These are phyloP conservation scores for Plasmodium coatneyi DNA, from an alignment of 169 alveolate species.

Conservation along the genomic window DNA sequence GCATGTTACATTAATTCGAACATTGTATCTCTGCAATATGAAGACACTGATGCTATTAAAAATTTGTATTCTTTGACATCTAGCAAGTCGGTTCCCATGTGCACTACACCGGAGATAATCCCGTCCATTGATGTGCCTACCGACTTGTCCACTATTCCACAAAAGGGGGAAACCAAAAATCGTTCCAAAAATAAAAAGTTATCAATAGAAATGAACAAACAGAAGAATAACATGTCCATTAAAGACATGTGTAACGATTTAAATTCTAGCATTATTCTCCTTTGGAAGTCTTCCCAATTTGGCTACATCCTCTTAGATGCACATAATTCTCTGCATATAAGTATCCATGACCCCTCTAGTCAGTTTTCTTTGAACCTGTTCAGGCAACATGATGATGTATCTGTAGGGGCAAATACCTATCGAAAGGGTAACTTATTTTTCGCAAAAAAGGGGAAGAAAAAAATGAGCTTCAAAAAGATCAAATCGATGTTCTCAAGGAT, in stretches of 20 bases:
- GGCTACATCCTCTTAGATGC: slow-evolving; percentile 48
- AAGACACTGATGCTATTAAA: neutral
- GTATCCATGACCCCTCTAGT: slow-evolving; percentile 28
- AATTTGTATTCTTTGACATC: slow-evolving; percentile 10
- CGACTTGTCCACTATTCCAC: neutral
- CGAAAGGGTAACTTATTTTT: neutral
- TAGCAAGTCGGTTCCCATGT: neutral
- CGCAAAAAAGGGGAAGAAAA: neutral
- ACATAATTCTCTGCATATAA: slow-evolving; percentile 15
- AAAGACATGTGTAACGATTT: slow-evolving; percentile 11
- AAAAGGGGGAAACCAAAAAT: neutral
- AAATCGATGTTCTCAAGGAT: slow-evolving; percentile 32
- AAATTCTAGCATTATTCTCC: slow-evolving; percentile 19
- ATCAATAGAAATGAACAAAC: neutral
- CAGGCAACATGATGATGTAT: neutral
- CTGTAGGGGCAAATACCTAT: neutral
- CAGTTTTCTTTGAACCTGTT: slow-evolving; percentile 8
- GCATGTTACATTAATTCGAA: slow-evolving; percentile 41
- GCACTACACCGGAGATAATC: neutral
- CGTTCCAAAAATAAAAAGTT: neutral
- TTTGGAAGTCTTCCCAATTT: slow-evolving; percentile 35
- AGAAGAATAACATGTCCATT: neutral
- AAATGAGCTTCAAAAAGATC: slow-evolving; percentile 19
- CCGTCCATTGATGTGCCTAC: neutral
- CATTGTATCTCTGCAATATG: slow-evolving; percentile 19